Percentiles rank a stretch among this genome's conserved stretches.
Evolutionary conservation across 2,329 filamentous ascomycete species (phyloP).

Genomic region (Trichoderma polysporum): DNA sequence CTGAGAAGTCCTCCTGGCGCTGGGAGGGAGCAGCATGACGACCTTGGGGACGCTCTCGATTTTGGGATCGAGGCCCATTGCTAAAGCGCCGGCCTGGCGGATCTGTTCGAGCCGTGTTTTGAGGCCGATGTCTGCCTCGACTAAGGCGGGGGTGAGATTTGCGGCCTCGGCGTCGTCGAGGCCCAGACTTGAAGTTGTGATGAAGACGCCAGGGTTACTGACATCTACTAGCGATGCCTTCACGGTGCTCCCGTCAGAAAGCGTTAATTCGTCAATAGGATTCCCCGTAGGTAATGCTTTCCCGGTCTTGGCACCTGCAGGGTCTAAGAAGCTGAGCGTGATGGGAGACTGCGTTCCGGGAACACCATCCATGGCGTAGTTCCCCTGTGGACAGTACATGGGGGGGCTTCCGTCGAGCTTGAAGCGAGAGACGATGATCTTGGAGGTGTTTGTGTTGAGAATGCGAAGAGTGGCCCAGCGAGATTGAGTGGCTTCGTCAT

Average conservation of each 20-base stretch:
- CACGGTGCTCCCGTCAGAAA: conserved; percentile 38
- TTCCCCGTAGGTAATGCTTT: conserved; percentile 52
- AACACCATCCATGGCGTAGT: conserved; percentile 64
- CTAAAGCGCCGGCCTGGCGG: conserved; percentile 54
- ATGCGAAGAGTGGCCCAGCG: conserved; percentile 54
- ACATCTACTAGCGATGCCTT: conserved; percentile 61
- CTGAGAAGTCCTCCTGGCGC: conserved; percentile 24
- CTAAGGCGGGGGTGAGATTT: conserved; percentile 52
- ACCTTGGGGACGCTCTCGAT: conserved; percentile 61
- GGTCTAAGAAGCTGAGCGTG: conserved; percentile 60
- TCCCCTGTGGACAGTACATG: conserved; percentile 41
- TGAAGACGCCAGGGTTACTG: conserved; percentile 63
- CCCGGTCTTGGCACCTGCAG: conserved; percentile 64
- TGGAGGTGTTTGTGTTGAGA: conserved; percentile 70
- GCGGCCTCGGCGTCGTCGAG: conserved; percentile 46
- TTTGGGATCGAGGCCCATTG: conserved; percentile 58
- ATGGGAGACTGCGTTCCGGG: conserved; percentile 57
- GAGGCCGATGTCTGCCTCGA: conserved; percentile 47
- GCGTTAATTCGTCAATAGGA: conserved; percentile 48
- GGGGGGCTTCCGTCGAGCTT: conserved; percentile 42
- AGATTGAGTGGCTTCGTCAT: conserved; percentile 31
- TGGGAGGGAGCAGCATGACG: conserved; percentile 44
- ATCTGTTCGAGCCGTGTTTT: conserved; percentile 54
- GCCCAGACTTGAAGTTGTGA: conserved; percentile 53
- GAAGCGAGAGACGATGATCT: conserved; percentile 61